phyloP scores from a whole-genome alignment of 257 asterid species.

The Mentha longifolia region DNA sequence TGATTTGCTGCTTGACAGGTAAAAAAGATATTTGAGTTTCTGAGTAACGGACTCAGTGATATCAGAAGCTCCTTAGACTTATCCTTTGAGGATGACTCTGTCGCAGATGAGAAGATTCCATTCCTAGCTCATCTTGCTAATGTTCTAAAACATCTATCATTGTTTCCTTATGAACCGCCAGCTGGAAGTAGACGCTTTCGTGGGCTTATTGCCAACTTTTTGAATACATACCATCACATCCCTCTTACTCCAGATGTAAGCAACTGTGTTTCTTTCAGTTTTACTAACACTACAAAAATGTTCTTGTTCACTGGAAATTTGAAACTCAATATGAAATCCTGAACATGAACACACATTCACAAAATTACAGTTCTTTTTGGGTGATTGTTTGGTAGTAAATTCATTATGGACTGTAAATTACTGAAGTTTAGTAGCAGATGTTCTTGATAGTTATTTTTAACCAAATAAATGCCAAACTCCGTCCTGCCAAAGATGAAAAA shows the following conservation, averaged over 20 bases:
- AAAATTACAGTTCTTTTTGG: not conserved
- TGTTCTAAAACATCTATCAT: slow-evolving; percentile 75
- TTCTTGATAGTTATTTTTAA: no score
- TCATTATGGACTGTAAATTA: not conserved
- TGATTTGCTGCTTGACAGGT: slow-evolving; percentile 70
- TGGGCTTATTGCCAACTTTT: slow-evolving; percentile 76
- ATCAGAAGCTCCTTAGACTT: slow-evolving; percentile 94
- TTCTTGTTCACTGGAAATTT: not conserved
- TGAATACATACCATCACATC: slow-evolving; percentile 91
- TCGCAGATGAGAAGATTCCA: slow-evolving; percentile 98
- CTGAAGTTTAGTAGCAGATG: no score
- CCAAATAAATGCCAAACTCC: no score
- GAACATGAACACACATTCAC: no score
- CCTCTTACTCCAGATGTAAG: slow-evolving; percentile 96
- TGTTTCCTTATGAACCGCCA: slow-evolving; percentile 89
- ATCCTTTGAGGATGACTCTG: slow-evolving; percentile 93
- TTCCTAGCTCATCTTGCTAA: slow-evolving; percentile 95
- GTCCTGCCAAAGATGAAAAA: no score
- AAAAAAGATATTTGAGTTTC: slow-evolving; percentile 83
- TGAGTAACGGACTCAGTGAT: slow-evolving; percentile 82
- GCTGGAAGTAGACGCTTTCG: slow-evolving; percentile 96
- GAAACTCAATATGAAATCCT: not conserved
- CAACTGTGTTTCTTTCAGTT: not conserved
- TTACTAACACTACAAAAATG: not conserved
- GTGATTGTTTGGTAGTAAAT: not conserved